Conservation (phyloP, 345 rosid genomes). For the Syzygium aqueum region DNA sequence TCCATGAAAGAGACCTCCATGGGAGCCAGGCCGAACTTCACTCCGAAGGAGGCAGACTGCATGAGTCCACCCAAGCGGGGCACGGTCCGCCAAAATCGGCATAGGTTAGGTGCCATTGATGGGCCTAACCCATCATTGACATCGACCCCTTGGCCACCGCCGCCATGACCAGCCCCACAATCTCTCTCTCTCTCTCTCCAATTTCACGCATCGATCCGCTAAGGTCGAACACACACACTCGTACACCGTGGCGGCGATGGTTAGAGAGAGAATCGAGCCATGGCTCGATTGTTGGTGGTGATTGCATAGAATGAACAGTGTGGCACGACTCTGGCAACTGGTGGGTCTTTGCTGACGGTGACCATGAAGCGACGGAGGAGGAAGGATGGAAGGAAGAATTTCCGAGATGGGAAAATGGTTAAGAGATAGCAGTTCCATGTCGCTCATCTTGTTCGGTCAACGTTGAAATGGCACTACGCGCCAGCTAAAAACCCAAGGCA, state of each 20-base stretch:
- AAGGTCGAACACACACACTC: neutral
- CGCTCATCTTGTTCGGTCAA: neutral
- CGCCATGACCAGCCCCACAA: neutral
- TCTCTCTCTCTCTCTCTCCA: too few species aligned
- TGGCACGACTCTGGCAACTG: too few species aligned
- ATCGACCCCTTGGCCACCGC: neutral
- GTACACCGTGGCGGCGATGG: too few species aligned
- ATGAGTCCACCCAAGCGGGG: neutral
- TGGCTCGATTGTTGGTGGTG: too few species aligned
- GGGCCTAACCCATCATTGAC: neutral
- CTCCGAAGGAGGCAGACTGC: too few species aligned
- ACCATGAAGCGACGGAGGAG: too few species aligned
- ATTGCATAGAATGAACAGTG: too few species aligned
- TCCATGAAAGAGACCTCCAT: too few species aligned
- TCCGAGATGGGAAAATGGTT: neutral
- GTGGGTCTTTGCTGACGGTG: too few species aligned
- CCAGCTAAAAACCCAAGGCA: neutral
- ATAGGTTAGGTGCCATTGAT: neutral
- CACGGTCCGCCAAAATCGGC: neutral
- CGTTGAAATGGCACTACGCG: neutral
- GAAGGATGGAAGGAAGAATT: neutral
- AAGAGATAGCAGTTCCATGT: neutral
- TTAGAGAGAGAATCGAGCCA: neutral
- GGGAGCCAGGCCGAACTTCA: too few species aligned
- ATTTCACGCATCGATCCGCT: neutral